Base-by-base conservation (phyloP, 208 protist genomes). In the Trypanosoma cruzi region DNA sequence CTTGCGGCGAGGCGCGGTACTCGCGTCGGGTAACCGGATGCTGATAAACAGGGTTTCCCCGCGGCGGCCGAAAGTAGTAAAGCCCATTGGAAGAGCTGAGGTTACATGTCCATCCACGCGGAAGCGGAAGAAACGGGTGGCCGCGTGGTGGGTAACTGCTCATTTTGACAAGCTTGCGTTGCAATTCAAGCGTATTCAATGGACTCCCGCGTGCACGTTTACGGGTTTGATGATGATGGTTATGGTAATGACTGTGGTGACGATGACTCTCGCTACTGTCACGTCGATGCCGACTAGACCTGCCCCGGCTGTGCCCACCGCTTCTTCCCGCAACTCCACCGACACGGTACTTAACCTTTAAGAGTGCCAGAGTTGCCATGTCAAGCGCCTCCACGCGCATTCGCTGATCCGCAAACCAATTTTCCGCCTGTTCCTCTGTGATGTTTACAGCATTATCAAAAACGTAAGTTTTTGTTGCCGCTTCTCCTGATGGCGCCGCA, bases 1-100 rank as follows among this genome's bases (percentile, higher is more conserved):
- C 82, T 63, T 96, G 90, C 26, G 90, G 87, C 0, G 87, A 67
- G 31, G 78, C 80, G 40, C 84, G 85, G 66, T 92, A 93, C 50
- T 74, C 66, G 32, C 65, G 69, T 5, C 77, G 50, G 18, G 75
- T 93, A 26, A 54, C 22, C 7, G 90, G 90, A 58, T 96, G 90
- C 20, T 44, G 20, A 53, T 69, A 76, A 16, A 71, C 49, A 4
- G 64, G 64, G 20, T 16, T 50, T 13, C 71, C 71, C 18, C 28
- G 62, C 14, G 71, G 71, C 16, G 71, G 57, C 8, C 71, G 63
- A 46, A 76, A 76, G 64, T 76, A 76, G 55, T 71, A 76, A n/a
- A 76, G 29, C 10, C 71, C 71, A 42, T 76, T 76, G 0, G 71
- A 71, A 24, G 64, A 32, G 40, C 71, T 76, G 6, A 76, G 46